Evolutionary conservation across 2,329 filamentous ascomycete genomes (phyloP).

Genomic region (Lecanicillium sp.): DNA sequence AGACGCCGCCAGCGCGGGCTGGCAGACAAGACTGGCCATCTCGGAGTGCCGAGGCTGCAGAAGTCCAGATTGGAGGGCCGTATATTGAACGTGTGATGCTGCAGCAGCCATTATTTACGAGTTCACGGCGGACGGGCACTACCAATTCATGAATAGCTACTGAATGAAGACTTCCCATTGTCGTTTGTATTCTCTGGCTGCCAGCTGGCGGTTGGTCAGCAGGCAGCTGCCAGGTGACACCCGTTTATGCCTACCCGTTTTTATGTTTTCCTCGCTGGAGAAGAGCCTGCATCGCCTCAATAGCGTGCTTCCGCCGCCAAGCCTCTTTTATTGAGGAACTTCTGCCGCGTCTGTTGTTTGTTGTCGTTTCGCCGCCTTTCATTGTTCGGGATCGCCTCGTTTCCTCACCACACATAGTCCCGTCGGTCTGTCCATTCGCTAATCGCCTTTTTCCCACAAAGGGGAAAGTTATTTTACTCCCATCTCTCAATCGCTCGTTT

Average conservation of each 20-base stretch:
- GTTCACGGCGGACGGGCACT: too few species aligned
- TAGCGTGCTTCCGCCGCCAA: conserved; percentile 2
- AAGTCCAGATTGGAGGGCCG: too few species aligned
- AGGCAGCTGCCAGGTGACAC: conserved; percentile 9
- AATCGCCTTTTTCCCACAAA: neutral
- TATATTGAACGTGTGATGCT: neutral
- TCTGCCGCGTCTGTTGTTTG: neutral
- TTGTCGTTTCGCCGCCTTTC: neutral
- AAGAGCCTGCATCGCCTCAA: neutral
- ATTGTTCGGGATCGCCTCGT: neutral
- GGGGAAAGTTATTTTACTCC: too few species aligned
- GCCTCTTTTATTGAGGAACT: neutral
- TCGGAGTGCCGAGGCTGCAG: too few species aligned
- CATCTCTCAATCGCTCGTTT: neutral
- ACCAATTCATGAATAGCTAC: too few species aligned
- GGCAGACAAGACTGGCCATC: neutral
- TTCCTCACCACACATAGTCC: too few species aligned
- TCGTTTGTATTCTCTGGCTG: too few species aligned
- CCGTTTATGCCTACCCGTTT: conserved; percentile 10
- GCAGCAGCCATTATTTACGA: neutral
- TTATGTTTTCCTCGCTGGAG: neutral
- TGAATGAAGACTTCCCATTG: too few species aligned
- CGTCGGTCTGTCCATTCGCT: neutral
- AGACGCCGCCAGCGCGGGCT: neutral
- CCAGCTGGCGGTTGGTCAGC: neutral